Conservation (phyloP, 225 moss, liverwort and hornwort species). For the Bryum argenteum region DNA sequence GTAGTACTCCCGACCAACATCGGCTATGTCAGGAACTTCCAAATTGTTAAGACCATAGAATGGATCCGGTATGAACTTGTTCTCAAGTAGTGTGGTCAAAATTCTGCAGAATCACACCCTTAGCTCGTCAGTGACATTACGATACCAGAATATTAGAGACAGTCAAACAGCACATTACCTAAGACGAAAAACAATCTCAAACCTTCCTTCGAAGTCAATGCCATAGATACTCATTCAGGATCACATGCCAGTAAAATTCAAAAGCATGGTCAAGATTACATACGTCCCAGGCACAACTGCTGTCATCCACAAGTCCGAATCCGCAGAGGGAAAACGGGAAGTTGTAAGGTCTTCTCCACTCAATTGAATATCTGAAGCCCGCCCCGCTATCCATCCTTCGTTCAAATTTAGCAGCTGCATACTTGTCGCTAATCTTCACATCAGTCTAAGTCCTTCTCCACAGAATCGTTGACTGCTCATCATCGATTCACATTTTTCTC, state of each 20-base stretch:
- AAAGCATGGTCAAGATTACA: slow-evolving; percentile 21
- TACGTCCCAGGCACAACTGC: slow-evolving; percentile 97
- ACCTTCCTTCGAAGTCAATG: not conserved
- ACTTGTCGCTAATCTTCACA: slow-evolving; percentile 16
- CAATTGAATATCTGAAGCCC: slow-evolving; percentile 59
- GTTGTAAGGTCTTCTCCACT: slow-evolving; percentile 75
- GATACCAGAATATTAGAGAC: slow-evolving; percentile 19
- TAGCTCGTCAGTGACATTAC: slow-evolving; percentile 18
- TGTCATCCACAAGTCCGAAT: slow-evolving; percentile 64
- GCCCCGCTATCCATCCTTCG: slow-evolving; percentile 79
- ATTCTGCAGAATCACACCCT: slow-evolving; percentile 50
- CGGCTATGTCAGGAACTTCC: slow-evolving; percentile 82
- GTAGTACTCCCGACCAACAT: slow-evolving; percentile 79
- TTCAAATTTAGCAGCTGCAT: slow-evolving; percentile 62
- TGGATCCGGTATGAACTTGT: slow-evolving; percentile 79
- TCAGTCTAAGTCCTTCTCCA: not conserved
- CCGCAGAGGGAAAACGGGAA: slow-evolving; percentile 53
- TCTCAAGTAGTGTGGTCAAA: slow-evolving; percentile 80
- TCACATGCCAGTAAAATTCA: not conserved
- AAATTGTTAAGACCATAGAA: slow-evolving; percentile 93
- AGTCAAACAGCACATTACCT: slow-evolving; percentile 12
- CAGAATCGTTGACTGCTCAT: slow-evolving; percentile 11
- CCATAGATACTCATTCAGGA: slow-evolving; percentile 14
- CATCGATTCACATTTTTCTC: slow-evolving; percentile 2
- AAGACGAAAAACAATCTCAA: slow-evolving; percentile 3